Base-by-base conservation (phyloP, 176 grass and related monocot genomes). In the Oryza glumipatula region DNA sequence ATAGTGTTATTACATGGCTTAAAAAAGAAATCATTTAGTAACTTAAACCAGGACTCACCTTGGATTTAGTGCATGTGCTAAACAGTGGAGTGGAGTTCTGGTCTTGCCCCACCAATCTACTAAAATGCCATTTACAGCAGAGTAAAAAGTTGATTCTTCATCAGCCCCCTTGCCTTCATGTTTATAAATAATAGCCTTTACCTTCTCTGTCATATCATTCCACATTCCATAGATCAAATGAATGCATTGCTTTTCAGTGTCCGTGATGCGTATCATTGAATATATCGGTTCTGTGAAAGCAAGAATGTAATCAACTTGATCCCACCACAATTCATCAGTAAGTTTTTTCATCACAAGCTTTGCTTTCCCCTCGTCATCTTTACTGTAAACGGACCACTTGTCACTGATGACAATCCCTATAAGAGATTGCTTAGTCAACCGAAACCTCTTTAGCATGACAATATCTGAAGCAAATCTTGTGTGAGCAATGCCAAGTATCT, bases 151-250 rank as follows among this genome's bases (percentile, higher is more conserved):
- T 5, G 45, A 80, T 19, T 56, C 52, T 9, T 69, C 63, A 15
- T 80, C 6, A 80, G 44, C 10, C 0, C 7, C 1, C 65, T 68
- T 67, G 1, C 24, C 77, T 51, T 80, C 64, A 68, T 68, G 64
- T 23, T n/a, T 68, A 51, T 48, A 80, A 48, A 80, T 68, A 11
- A 19, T 3, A 52, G 16, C 78, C 39, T 69, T 80, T 52, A 69
- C 78, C 45, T 69, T 67, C 45, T 80, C 45, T 35, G 35, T 38
- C 78, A 80, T 69, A 69, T 52, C 6, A 68, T 51, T 15, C 45
- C 65, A 80, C 26, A 69, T 80, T 48, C 22, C 44, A 23, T 21
- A 80, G 3, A 80, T 80, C 65, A 69, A 80, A 80, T 69, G 78
- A 51, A 80, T 47, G 9, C 17, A 80, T n/a, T 65, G n/a, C 6